These are phyloP conservation scores for Beauveria varroae DNA, from an alignment of 2,329 filamentous ascomycete species.

Conservation along the genomic window DNA sequence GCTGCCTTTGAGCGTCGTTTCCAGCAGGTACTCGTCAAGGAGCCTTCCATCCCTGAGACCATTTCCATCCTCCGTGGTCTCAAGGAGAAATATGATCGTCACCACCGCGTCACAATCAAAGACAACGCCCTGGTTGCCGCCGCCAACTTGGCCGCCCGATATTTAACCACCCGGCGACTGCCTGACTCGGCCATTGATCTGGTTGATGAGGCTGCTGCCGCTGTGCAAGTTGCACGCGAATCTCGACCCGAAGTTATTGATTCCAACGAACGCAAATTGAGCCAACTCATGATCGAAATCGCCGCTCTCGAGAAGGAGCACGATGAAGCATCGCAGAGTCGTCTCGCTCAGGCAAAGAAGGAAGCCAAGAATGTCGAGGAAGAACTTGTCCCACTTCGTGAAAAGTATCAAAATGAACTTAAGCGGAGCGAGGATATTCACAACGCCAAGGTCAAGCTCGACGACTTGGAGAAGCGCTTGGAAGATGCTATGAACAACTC, in stretches of 20 bases:
- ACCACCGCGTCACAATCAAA: conserved; percentile 94
- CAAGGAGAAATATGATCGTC: conserved; percentile 96
- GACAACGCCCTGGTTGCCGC: conserved; percentile 89
- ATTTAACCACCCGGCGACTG: conserved; percentile 82
- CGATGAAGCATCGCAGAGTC: conserved; percentile 81
- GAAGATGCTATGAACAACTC: conserved; percentile 87
- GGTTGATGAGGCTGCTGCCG: conserved; percentile 91
- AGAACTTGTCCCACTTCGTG: conserved; percentile 81
- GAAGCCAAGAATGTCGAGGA: conserved; percentile 93
- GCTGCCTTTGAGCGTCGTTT: conserved; percentile 96
- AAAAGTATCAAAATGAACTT: conserved; percentile 95
- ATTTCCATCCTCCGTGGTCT: conserved; percentile 96
- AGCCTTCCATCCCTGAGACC: conserved; percentile 81
- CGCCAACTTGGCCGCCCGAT: conserved; percentile 86
- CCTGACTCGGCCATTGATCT: conserved; percentile 96
- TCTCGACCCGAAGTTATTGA: conserved; percentile 95
- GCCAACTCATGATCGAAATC: conserved; percentile 95
- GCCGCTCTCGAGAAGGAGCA: conserved; percentile 90
- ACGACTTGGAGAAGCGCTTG: conserved; percentile 81
- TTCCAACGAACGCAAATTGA: conserved; percentile 80
- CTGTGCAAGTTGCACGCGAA: conserved; percentile 91
- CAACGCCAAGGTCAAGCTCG: conserved; percentile 89
- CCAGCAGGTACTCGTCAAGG: conserved; percentile 96
- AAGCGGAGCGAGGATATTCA: conserved; percentile 86
- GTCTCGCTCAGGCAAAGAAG: conserved; percentile 74